A percentile compares a stretch with the other conserved stretches of the same genome.
These are phyloP conservation scores for Dichotomocladium elegans DNA, from an alignment of 371 early-diverging fungal species.

Conservation along the genomic window DNA sequence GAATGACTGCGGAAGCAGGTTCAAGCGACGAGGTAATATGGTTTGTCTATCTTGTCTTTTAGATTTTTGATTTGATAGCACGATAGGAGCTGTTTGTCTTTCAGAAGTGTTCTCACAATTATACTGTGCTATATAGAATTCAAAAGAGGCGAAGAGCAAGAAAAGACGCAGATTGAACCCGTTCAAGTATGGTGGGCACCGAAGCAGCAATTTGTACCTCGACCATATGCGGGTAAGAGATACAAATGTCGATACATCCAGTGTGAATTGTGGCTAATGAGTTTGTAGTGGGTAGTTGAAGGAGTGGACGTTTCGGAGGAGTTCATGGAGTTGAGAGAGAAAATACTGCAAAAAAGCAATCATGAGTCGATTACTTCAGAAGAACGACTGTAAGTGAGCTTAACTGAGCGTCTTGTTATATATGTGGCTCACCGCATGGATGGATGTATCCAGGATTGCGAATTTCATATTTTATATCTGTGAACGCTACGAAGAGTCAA, in stretches of 20 bases:
- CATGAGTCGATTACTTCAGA: background rate
- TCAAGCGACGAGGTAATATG: background rate
- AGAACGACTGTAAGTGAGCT: background rate
- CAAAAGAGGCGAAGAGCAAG: no score
- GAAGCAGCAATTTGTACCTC: background rate
- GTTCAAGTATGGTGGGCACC: background rate
- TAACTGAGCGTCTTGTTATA: background rate
- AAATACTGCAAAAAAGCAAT: background rate
- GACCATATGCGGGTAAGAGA: background rate
- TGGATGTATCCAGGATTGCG: no score
- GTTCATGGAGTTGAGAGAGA: background rate
- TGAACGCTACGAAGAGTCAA: background rate
- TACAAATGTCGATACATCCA: background rate
- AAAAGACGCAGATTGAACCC: background rate
- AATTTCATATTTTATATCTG: background rate
- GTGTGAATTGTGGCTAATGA: background rate
- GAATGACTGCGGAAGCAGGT: background rate
- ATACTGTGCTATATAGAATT: no score
- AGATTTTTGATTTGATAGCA: background rate
- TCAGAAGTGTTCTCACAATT: background rate
- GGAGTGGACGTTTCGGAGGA: background rate
- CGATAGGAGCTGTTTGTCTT: background rate
- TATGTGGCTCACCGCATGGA: no score
- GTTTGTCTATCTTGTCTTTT: background rate
- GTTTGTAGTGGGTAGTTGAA: background rate